Conservation (phyloP, 257 asterid species). For the Gentiana macrophylla region DNA sequence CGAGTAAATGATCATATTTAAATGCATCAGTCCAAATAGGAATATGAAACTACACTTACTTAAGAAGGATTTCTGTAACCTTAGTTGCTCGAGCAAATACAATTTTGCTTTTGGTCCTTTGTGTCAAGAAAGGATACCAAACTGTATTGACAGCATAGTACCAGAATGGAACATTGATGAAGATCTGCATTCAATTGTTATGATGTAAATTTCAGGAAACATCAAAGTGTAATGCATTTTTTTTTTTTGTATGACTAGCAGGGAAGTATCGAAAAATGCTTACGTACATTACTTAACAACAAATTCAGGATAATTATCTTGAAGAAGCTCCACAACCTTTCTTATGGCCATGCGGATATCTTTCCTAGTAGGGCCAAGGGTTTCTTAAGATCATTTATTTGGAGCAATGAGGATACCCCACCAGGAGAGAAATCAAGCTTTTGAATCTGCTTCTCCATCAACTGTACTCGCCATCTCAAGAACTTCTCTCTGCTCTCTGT, state of each 20-base stretch:
- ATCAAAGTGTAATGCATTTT: too few species aligned
- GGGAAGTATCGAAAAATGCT: neutral
- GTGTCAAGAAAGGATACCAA: conserved; percentile 47
- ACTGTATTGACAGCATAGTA: conserved; percentile 54
- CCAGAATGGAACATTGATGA: conserved; percentile 66
- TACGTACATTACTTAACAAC: conserved; percentile 45
- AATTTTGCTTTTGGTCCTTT: conserved; percentile 48
- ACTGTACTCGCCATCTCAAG: conserved; percentile 54
- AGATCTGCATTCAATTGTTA: conserved; percentile 23
- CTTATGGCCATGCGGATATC: conserved; percentile 40
- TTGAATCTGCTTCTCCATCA: conserved; percentile 48
- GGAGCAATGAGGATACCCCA: conserved; percentile 34
- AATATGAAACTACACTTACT: conserved; percentile 22
- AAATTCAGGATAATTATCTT: conserved; percentile 63
- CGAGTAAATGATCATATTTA: neutral
- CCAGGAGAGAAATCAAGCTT: conserved; percentile 46
- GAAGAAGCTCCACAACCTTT: conserved; percentile 36
- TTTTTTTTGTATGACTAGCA: too few species aligned
- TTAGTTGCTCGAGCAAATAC: conserved; percentile 44
- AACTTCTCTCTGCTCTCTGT: conserved; percentile 39
- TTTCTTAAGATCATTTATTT: conserved; percentile 49
- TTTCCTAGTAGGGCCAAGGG: conserved; percentile 42
- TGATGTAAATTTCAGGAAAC: neutral
- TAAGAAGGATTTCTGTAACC: conserved; percentile 49
- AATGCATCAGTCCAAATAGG: neutral